These are phyloP conservation scores for Primulina huaijiensis DNA, from an alignment of 257 asterid species.

Conservation along the genomic window DNA sequence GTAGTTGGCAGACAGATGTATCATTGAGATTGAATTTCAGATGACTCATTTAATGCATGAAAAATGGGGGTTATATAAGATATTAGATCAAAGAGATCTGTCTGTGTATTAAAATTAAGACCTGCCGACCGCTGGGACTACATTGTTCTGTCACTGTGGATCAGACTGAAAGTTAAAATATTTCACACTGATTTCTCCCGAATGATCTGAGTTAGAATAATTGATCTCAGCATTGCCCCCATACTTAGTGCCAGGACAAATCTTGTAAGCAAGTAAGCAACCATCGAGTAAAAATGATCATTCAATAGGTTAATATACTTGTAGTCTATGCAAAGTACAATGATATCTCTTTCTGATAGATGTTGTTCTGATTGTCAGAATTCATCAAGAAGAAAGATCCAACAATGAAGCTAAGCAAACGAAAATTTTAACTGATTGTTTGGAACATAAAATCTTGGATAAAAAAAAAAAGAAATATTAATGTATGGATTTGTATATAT, in stretches of 20 bases:
- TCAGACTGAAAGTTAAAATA: not conserved
- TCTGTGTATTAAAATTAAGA: not conserved
- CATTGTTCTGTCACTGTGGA: not conserved
- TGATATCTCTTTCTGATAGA: conserved; percentile 84
- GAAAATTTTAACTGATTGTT: not conserved
- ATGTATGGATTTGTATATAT: not conserved
- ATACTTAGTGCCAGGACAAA: too few relatives aligned
- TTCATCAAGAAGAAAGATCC: conserved; percentile 4
- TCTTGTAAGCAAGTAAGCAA: not conserved
- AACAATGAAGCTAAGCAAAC: conserved; percentile 6
- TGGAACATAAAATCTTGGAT: too few relatives aligned
- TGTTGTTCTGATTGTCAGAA: conserved; percentile 54
- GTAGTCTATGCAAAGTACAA: conserved; percentile 98
- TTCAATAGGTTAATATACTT: conserved; percentile 43
- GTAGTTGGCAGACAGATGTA: too few relatives aligned
- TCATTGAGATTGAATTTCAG: not conserved
- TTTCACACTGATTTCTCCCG: not conserved
- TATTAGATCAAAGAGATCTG: not conserved
- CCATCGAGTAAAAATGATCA: not conserved
- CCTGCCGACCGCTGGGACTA: not conserved
- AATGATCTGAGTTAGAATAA: not conserved
- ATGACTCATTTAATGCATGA: not conserved
- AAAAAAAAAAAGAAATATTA: too few relatives aligned
- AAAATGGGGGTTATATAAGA: not conserved
- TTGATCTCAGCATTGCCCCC: not conserved